These are phyloP conservation scores for Rhodofomes roseus DNA, from an alignment of 1,284 basidiomycete genomes.

Conservation along the genomic window DNA sequence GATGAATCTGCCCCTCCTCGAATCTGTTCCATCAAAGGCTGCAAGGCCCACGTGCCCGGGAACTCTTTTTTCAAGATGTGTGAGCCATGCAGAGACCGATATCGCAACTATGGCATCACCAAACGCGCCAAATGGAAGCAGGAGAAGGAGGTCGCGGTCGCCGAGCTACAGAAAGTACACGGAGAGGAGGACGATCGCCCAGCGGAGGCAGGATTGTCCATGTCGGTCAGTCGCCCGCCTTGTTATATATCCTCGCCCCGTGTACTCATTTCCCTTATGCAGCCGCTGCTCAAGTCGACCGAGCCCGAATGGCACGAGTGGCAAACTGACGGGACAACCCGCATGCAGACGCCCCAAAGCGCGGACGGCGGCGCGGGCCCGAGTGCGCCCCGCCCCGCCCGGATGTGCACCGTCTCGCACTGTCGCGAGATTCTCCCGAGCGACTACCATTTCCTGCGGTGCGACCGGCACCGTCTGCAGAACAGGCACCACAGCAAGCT, in stretches of 20 bases:
- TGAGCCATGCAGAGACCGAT: constrained; percentile 43
- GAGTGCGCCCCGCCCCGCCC: constrained; percentile 22
- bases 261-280: background rate
- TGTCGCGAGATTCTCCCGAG: constrained; percentile 48
- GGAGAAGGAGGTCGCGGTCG: constrained; percentile 41
- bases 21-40: constrained; percentile 53
- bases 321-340: constrained; percentile 1
- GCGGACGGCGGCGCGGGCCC: background rate
- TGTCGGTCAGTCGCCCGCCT: background rate
- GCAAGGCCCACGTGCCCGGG: constrained; percentile 38
- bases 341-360: background rate
- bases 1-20: constrained; percentile 26
- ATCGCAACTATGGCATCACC: constrained; percentile 48
- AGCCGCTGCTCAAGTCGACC: background rate
- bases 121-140: constrained; percentile 52
- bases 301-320: background rate
- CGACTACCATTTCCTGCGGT: constrained; percentile 46
- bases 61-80: constrained; percentile 55
- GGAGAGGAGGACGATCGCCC: constrained; percentile 38
- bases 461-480: constrained; percentile 51
- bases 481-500: constrained; percentile 50
- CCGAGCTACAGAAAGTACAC: constrained; percentile 36
- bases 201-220: constrained; percentile 31
- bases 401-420: constrained; percentile 57
- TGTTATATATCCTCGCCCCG: background rate